Conservation (phyloP, 495 filamentous ascomycete genomes). For the Penicillium verhagenii region DNA sequence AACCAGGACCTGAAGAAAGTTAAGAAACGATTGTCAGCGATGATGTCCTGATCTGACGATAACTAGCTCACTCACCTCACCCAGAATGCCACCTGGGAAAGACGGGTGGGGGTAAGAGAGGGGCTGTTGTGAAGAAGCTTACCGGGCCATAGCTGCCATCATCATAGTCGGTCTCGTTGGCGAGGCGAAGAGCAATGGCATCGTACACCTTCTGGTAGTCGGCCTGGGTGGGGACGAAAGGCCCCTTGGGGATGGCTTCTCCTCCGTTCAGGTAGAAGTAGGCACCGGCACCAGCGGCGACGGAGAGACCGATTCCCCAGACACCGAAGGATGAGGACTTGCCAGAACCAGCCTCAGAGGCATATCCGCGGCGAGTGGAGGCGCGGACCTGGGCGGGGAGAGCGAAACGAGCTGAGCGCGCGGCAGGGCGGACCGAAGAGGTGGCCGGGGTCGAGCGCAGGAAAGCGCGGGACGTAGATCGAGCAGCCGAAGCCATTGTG, state of each 20-base stretch:
- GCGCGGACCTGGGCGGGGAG: conserved; percentile 64
- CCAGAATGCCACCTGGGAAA: not conserved
- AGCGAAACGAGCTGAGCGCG: conserved; percentile 57
- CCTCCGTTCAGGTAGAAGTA: conserved; percentile 68
- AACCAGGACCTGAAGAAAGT: conserved; percentile 56
- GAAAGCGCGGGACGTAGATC: conserved; percentile 49
- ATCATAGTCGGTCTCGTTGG: conserved; percentile 92
- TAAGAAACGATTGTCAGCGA: not conserved
- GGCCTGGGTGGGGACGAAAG: conserved; percentile 71
- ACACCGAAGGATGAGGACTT: conserved; percentile 47
- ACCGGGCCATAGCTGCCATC: conserved; percentile 94
- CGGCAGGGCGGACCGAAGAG: conserved; percentile 46
- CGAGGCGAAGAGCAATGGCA: conserved; percentile 72
- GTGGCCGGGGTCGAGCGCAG: conserved; percentile 48
- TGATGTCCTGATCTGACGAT: not conserved
- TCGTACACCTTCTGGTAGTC: conserved; percentile 98
- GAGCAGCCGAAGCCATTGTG: conserved; percentile 58
- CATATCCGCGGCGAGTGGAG: conserved; percentile 70
- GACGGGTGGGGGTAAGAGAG: too few relatives aligned
- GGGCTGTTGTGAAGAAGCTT: too few relatives aligned
- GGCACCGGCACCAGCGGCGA: conserved; percentile 64
- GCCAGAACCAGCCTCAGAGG: conserved; percentile 60
- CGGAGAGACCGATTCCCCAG: conserved; percentile 54
- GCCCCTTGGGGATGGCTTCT: conserved; percentile 37
- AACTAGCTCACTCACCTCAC: not conserved